phyloP scores from a whole-genome alignment of 192 early-diverging fungal species.

The Allomyces arbusculus region DNA sequence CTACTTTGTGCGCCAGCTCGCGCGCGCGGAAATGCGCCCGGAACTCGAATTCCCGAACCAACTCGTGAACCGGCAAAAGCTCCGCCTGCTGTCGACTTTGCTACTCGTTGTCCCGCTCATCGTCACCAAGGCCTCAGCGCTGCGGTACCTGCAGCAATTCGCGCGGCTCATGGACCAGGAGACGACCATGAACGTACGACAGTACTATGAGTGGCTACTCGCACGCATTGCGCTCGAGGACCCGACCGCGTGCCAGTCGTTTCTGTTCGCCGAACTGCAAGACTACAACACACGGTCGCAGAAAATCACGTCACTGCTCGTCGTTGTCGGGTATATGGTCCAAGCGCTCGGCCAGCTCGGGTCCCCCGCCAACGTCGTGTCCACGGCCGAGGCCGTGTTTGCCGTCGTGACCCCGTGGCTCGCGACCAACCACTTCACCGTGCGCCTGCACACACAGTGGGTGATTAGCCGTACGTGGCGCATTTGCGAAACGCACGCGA shows the following conservation, averaged over 20 bases:
- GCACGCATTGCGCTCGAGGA: background rate
- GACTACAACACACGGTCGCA: background rate
- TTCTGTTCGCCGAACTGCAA: background rate
- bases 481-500: background rate
- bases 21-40: too few relatives aligned
- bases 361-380: background rate
- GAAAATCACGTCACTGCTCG: background rate
- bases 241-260: background rate
- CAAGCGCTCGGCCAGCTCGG: background rate
- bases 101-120: background rate
- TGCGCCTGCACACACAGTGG: constrained; percentile 4
- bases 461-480: background rate
- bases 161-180: background rate
- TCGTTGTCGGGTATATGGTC: background rate
- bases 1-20: too few relatives aligned
- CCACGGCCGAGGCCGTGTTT: background rate
- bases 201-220: background rate
- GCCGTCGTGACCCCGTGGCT: constrained; percentile 1
- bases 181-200: background rate
- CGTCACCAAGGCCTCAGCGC: background rate
- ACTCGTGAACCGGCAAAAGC: background rate
- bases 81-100: background rate
- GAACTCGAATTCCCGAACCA: background rate
- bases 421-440: constrained; percentile 1
- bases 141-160: background rate